Conservation (phyloP, 2,329 filamentous ascomycete genomes). For the Herpotrichia juniperi region DNA sequence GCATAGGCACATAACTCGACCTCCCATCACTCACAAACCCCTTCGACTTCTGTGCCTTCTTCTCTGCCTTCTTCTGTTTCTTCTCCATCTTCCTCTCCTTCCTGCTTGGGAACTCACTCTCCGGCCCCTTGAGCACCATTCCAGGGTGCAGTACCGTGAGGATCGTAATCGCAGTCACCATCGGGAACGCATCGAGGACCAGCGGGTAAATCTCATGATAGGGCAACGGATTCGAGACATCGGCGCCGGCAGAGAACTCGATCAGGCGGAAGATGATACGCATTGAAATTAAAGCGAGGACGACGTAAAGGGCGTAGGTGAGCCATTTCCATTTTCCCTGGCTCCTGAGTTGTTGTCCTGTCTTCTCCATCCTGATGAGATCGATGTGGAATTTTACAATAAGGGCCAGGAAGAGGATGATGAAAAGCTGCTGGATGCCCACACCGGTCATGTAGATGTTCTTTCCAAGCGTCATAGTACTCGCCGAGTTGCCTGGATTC, state of each 20-base stretch:
- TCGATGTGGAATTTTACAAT: slow-evolving; percentile 27
- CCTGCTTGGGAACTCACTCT: slow-evolving; percentile 31
- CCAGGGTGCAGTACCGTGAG: slow-evolving; percentile 33
- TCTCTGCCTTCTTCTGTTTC: slow-evolving; percentile 19
- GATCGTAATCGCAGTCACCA: slow-evolving; percentile 51
- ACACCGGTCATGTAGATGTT: slow-evolving; percentile 49
- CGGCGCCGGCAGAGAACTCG: slow-evolving; percentile 59
- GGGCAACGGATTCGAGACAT: slow-evolving; percentile 52
- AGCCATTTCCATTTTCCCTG: slow-evolving; percentile 25
- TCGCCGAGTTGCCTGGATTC: slow-evolving; percentile 25
- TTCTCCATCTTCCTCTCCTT: slow-evolving; percentile 31
- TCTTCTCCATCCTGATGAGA: slow-evolving; percentile 11
- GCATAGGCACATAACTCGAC: background rate
- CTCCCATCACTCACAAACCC: background rate
- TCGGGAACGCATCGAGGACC: slow-evolving; percentile 60
- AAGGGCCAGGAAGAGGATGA: slow-evolving; percentile 28
- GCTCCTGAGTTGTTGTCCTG: background rate
- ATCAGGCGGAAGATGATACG: slow-evolving; percentile 67
- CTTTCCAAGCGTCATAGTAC: slow-evolving; percentile 45
- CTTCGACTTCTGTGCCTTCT: slow-evolving; percentile 10
- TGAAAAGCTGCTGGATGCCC: slow-evolving; percentile 38
- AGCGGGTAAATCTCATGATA: slow-evolving; percentile 61
- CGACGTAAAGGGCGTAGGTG: slow-evolving; percentile 49
- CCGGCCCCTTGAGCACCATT: slow-evolving; percentile 24
- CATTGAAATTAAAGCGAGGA: slow-evolving; percentile 50